phyloP scores from a whole-genome alignment of 805 yeast species.

The Candida parachauliodes region DNA sequence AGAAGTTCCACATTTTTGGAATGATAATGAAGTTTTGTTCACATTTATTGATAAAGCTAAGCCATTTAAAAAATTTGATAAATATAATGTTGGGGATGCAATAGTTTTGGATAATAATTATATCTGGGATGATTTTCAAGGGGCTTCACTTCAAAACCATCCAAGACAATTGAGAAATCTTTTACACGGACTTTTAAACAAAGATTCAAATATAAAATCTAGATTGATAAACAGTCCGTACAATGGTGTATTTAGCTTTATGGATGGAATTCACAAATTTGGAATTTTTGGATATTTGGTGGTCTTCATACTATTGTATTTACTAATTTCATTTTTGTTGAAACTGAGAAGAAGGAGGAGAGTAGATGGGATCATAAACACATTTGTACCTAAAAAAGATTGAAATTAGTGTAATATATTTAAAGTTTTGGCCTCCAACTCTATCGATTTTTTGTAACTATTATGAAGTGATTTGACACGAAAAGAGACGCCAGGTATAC shows the following conservation, averaged over 20 bases:
- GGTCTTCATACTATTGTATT: conserved; percentile 13
- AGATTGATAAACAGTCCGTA: no score
- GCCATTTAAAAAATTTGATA: conserved; percentile 24
- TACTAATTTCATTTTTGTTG: conserved; percentile 2
- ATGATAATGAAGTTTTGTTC: conserved; percentile 40
- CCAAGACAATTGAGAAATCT: conserved; percentile 32
- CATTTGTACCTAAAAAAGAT: conserved; percentile 18
- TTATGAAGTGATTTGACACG: conserved; percentile 21
- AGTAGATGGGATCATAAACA: conserved; percentile 19
- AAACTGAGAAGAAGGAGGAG: conserved; percentile 6
- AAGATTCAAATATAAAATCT: conserved; percentile 7
- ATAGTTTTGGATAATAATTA: conserved; percentile 44
- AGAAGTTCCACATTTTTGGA: conserved; percentile 47
- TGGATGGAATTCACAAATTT: conserved; percentile 42
- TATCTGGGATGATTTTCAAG: conserved; percentile 32
- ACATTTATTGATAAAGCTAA: conserved; percentile 51
- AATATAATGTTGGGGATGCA: conserved; percentile 50
- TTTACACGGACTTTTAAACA: conserved; percentile 36
- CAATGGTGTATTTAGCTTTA: conserved; percentile 36
- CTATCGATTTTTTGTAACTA: conserved; percentile 34
- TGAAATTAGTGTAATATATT: conserved; percentile 14
- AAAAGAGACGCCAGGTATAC: conserved; percentile 33
- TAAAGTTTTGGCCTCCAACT: conserved; percentile 29
- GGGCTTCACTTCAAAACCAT: conserved; percentile 31
- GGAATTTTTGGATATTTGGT: conserved; percentile 49